Base-by-base conservation (phyloP, 2,329 filamentous ascomycete species). In the Fusarium multiceps region DNA sequence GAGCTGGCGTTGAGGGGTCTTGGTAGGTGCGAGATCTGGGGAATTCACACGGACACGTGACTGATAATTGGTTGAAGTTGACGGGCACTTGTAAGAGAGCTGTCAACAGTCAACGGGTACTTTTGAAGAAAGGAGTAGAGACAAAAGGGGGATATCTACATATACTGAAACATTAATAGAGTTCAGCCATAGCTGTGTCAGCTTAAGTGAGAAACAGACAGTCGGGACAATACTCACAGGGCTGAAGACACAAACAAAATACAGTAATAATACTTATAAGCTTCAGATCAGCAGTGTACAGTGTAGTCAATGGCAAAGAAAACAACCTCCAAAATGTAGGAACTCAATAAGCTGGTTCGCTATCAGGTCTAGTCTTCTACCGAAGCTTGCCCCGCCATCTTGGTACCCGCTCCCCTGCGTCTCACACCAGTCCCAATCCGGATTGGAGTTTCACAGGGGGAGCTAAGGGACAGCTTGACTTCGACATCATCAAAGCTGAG, bases 391-490 rank as follows among this genome's bases (percentile, higher is more conserved):
- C 73, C 73, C 73, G 69, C 73, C 69, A 62, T 71, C 23, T 37
- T 12, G 25, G 43, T 60, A 70, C 60, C 68, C 71, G 59, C 69
- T 68, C 67, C 68, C 63, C 72, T 74, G 69, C 64, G 58, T 72
- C 47, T 64, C 27, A 46, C 54, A 51, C 75, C 55, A 77, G 61
- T 59, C 73, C 72, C 32, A 46, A 69, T 76, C 62, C 25, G 68
- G 72, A 54, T 57, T 72, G 69, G 60, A 74, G 74, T 55, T 68
- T 59, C 25, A 57, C 63, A 67, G 40, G 53, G 47, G 49, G 55
- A 62, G 65, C 63, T 59, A 63, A 60, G 68, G 74, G 73, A 76
- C 75, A 77, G 74, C 74, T 77, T 76, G 71, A 77, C 74, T 55
- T 74, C 59, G 59, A 64, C 73, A 75, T 66, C 61, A 68, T 57